phyloP scores from a whole-genome alignment of 2,329 filamentous ascomycete genomes.

The Fusarium stilboides region DNA sequence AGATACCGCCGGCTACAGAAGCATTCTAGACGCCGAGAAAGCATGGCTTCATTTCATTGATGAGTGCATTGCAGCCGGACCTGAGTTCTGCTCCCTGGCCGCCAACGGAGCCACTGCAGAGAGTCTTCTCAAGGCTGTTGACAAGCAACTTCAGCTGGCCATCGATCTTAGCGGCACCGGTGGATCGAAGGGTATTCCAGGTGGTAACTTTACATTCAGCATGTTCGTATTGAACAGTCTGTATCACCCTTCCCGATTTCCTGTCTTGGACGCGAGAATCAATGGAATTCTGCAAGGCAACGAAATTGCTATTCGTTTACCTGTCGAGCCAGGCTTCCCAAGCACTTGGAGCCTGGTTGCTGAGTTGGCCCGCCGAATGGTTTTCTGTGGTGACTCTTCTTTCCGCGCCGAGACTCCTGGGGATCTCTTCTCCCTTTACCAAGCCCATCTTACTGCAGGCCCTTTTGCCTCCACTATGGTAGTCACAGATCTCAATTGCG shows the following conservation, averaged over 20 bases:
- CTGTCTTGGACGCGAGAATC: too few relatives aligned
- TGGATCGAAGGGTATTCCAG: too few relatives aligned
- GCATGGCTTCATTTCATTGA: conserved; percentile 1
- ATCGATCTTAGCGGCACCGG: not conserved
- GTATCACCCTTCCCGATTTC: too few relatives aligned
- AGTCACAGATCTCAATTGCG: not conserved
- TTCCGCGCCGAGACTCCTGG: not conserved
- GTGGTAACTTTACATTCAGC: too few relatives aligned
- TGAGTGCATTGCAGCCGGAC: conserved; percentile 1
- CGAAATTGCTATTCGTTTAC: too few relatives aligned
- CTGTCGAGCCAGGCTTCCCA: not conserved
- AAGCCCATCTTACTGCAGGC: conserved; percentile 10
- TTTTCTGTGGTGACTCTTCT: conserved; percentile 3
- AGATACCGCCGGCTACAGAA: not conserved
- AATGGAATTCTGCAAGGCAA: too few relatives aligned
- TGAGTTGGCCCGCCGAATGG: not conserved
- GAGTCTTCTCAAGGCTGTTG: not conserved
- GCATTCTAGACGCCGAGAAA: not conserved
- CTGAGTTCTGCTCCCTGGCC: not conserved
- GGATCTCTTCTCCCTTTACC: conserved; percentile 17
- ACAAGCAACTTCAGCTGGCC: not conserved
- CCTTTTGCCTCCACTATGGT: not conserved
- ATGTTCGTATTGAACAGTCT: too few relatives aligned
- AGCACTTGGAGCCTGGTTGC: not conserved
- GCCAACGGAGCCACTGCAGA: not conserved